Evolutionary conservation across 179 eudicot species (phyloP), one percentile per base, ranked within the genome.

Genomic region (Nepenthes alata): DNA sequence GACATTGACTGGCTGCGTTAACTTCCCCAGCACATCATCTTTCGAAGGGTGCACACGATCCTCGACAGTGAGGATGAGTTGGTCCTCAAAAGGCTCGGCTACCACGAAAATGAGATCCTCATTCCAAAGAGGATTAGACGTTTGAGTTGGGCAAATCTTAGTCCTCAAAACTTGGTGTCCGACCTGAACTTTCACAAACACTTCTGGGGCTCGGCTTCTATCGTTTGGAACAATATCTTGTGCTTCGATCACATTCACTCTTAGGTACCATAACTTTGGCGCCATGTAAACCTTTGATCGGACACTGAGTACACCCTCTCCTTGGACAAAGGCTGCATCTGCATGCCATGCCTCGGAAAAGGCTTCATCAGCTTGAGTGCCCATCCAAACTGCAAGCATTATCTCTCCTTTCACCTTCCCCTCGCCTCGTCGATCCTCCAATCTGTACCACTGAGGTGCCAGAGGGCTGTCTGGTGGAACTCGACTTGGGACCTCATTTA

Each of bases 71-170:
- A 89, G 61, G 8, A 82, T 82, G 55, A 89, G 53, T 10, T 71
- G 72, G 37, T 87, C 97, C 49, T 89, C 97, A 45, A 89, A 89
- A 38, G 97, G 97, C 77, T 89, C 97, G 0, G 97, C 91, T 7
- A 85, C 89, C 15, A 89, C 97, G n/a, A 84, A 89, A 38, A 87
- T 55, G n/a, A 89, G 57, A 66, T 89, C 97, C 52, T 89, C 97
- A 44, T 87, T 89, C 97, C 97, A 89, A 6, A 85, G 61, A 2
- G 95, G 97, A 35, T 75, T 87, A 0, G 81, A 53, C 8, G 88
- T 84, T 65, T 68, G 65, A 0, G 55, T 72, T 11, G 81, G 75
- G 49, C 84, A 79, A 5, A 75, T 11, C 63, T 82, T 86, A 2
- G 96, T 89, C 58, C 77, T 84, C 3, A 82, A 76, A 9, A 72